phyloP scores from a whole-genome alignment of 805 yeast genomes.

The Myxozyma mucilagina region DNA sequence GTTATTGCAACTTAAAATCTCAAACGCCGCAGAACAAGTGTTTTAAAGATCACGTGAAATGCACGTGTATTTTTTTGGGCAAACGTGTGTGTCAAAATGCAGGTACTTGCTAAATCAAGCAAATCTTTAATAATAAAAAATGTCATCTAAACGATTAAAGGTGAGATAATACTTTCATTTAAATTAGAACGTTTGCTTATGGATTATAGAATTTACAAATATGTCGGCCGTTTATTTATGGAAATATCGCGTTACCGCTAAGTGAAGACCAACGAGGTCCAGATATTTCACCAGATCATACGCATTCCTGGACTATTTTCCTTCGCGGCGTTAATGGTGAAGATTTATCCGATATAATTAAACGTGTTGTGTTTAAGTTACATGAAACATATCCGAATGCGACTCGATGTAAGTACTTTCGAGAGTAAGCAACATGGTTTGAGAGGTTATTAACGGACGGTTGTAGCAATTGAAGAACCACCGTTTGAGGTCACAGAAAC shows the following conservation, averaged over 20 bases:
- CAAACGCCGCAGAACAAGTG: too few species aligned
- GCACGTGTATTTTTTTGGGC: too few species aligned
- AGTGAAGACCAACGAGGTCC: conserved; percentile 53
- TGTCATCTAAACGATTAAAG: conserved; percentile 38
- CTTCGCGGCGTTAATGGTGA: conserved; percentile 77
- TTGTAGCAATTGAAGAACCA: conserved; percentile 67
- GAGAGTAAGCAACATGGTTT: background rate
- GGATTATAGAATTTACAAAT: conserved; percentile 41
- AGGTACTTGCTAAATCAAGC: background rate
- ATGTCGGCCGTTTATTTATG: conserved; percentile 76
- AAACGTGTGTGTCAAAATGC: too few species aligned
- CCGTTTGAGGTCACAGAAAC: conserved; percentile 96
- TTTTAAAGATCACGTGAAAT: too few species aligned
- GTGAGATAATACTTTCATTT: conserved; percentile 1
- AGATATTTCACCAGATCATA: conserved; percentile 81
- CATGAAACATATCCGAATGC: conserved; percentile 93
- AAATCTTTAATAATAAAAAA: background rate
- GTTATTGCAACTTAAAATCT: too few species aligned
- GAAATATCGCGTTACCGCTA: conserved; percentile 74
- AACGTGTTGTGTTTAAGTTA: conserved; percentile 87
- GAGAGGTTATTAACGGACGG: background rate
- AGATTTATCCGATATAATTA: conserved; percentile 77
- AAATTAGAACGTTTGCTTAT: background rate
- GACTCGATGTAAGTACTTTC: conserved; percentile 50
- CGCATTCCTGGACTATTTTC: conserved; percentile 94